Base-by-base conservation (phyloP, 805 yeast genomes). In the Jamesozyma spencerorum region DNA sequence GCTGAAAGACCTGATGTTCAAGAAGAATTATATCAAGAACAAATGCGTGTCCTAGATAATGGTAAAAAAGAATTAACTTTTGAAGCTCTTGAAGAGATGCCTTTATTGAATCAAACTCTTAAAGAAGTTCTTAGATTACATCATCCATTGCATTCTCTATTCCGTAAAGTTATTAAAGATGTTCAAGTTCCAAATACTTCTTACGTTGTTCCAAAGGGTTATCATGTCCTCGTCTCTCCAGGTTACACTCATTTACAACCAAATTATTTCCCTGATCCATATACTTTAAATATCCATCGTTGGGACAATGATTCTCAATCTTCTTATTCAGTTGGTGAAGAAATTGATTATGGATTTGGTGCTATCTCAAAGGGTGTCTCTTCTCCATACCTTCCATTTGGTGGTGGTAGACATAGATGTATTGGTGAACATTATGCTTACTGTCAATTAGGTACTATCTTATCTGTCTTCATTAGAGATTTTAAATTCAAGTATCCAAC, bases 331-430 rank as follows among this genome's bases (percentile, higher is more conserved):
- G 49, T 53, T 31, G 58, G 58, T 45, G 65, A 64, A 39, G 48
- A 55, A 36, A 81, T 87, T 34, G 97, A 90, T 64, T 90, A 88
- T 61, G 97, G 97, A n/a, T 90, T 90, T 54, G 97, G 97, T 60
- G 84, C 85, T 45, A 85, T 92, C 48, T 79, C 95, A 35, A 92
- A 92, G 68, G 98, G 97, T 67, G 97, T 90, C 39, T 70, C 85
- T 24, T 85, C 96, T 33, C 95, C 97, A 44, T 92, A 86, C 67
- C 76, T 92, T 61, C 98, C 98, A 41, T 92, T 92, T 57, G 98
- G 98, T 53, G 98, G 97, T 64, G 98, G 98, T 51, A 84, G 98
- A 74, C 98, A 92, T 65, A 83, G 98, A 70, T 92, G 98, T 69
- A 90, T 92, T 57, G 98, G 98, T 61, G 98, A 92, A 67, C 97